Base-by-base conservation (phyloP, 73 alveolate genomes). In the Paramecium caudatum region DNA sequence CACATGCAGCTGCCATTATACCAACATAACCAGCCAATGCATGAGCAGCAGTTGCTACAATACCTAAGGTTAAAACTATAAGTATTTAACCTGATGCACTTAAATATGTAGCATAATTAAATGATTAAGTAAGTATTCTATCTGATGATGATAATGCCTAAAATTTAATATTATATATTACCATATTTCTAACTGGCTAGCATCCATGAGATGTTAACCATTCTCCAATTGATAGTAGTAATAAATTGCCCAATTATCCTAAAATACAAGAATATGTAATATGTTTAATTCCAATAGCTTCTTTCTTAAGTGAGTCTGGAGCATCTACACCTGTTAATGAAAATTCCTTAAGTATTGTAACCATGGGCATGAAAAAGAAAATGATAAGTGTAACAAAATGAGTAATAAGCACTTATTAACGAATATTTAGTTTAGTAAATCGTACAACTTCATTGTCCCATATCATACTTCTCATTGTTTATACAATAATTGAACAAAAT, bases 131-230 rank as follows among this genome's bases (percentile, higher is more conserved):
- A 16, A 21, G 30, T 17, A 74, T 37, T 41, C 88, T 74, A 0
- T 74, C 88, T 3, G 68, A 74, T 17, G 55, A 25, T 37, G 88
- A 34, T 74, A 39, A 41, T 39, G 88, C 88, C 83, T 65, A 46
- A 30, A 30, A 33, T 12, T 65, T 12, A 32, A 33, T 65, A 23
- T 32, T 3, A 33, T n/a, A 33, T 33, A 5, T 13, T 65, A 65
- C 83, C 88, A 74, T 33, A 74, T 74, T 74, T 74, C 88, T 74
- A 39, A 74, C 88, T 39, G 88, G 88, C 17, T 39, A 15, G 25
- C 88, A 74, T 17, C 88, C 88, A 74, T 39, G 88, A 6, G 68
- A 37, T 1, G 88, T 74, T 65, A 74, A 15, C 88, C 88, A 74
- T 74, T 74, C 88, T 43, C 41, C 88, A 16, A 74, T 25, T 2